A percentile compares a stretch with the other conserved stretches of the same genome.
These are phyloP conservation scores for Erodium maritimum DNA, from an alignment of 345 rosid genomes.

Conservation along the genomic window DNA sequence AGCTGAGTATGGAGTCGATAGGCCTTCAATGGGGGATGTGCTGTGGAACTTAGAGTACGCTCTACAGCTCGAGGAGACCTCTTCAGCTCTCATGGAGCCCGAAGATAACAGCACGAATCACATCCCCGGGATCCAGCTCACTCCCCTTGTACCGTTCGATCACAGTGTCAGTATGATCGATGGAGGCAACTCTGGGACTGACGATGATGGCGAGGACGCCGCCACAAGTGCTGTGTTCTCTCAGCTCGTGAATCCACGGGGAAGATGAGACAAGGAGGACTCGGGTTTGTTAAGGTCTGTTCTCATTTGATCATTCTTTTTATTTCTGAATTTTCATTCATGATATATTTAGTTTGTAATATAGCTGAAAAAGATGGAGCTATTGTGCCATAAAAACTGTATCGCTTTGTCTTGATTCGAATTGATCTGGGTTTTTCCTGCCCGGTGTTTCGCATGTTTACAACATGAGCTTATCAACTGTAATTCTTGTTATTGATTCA, in stretches of 20 bases:
- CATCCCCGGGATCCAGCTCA: conserved; percentile 70
- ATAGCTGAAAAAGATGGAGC: too few species aligned
- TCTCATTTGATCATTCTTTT: too few species aligned
- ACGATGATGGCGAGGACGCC: conserved; percentile 75
- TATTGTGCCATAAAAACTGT: conserved; percentile 11
- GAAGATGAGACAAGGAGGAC: conserved; percentile 40
- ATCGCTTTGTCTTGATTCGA: conserved; percentile 16
- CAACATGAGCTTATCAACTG: background rate
- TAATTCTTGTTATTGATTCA: background rate
- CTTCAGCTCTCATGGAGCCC: conserved; percentile 75
- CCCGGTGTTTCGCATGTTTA: conserved; percentile 11
- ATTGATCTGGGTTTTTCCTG: conserved; percentile 16
- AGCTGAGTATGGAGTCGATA: conserved; percentile 82
- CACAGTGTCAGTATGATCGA: conserved; percentile 74
- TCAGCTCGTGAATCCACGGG: conserved; percentile 96
- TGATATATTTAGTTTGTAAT: conserved; percentile 26
- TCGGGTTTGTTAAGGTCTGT: conserved; percentile 8
- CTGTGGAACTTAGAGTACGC: conserved; percentile 96
- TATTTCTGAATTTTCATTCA: conserved; percentile 13
- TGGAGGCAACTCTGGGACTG: conserved; percentile 47
- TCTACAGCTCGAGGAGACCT: conserved; percentile 86
- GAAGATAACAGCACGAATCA: conserved; percentile 97
- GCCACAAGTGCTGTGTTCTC: conserved; percentile 95
- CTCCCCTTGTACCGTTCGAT: conserved; percentile 78
- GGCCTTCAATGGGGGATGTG: conserved; percentile 99